phyloP scores from a whole-genome alignment of 2,329 filamentous ascomycete genomes.

The Colletotrichum lentis region DNA sequence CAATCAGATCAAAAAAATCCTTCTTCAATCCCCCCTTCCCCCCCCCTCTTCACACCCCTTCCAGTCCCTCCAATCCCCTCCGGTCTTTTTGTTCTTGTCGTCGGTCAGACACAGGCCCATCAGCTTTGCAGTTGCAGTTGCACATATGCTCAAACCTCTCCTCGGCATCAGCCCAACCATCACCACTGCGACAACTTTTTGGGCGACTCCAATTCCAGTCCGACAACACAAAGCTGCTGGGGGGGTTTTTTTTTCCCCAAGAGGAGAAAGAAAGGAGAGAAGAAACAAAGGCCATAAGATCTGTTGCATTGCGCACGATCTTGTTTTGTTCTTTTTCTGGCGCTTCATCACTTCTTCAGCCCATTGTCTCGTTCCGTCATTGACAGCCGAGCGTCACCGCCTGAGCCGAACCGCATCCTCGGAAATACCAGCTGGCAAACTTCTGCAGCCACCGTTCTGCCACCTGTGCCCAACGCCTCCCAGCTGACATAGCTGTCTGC shows the following conservation, averaged over 20 bases:
- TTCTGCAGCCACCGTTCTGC: conserved; percentile 6
- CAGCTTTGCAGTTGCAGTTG: conserved; percentile 25
- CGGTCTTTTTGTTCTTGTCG: conserved; percentile 31
- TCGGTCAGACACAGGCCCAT: conserved; percentile 20
- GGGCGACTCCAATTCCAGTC: not conserved
- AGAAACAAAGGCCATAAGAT: too few species aligned
- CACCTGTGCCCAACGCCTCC: not conserved
- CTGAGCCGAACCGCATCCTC: conserved; percentile 32
- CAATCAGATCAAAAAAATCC: conserved; percentile 52
- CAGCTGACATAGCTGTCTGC: conserved; percentile 15
- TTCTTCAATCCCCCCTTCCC: conserved; percentile 26
- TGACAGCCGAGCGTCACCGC: conserved; percentile 29
- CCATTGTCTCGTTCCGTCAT: conserved; percentile 5
- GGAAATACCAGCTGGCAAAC: conserved; percentile 32
- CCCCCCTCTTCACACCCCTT: conserved; percentile 1
- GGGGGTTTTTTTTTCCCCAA: not conserved
- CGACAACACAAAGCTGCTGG: not conserved
- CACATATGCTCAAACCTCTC: conserved; percentile 12
- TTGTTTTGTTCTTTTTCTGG: too few species aligned
- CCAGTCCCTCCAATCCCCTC: conserved; percentile 38
- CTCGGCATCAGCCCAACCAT: conserved; percentile 22
- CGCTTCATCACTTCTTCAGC: not conserved
- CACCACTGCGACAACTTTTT: not conserved
- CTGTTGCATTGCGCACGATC: not conserved
- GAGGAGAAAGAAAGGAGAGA: too few species aligned